Evolutionary conservation across 768 basidiomycete species (phyloP).

Genomic region (Kwoniella europaea): DNA sequence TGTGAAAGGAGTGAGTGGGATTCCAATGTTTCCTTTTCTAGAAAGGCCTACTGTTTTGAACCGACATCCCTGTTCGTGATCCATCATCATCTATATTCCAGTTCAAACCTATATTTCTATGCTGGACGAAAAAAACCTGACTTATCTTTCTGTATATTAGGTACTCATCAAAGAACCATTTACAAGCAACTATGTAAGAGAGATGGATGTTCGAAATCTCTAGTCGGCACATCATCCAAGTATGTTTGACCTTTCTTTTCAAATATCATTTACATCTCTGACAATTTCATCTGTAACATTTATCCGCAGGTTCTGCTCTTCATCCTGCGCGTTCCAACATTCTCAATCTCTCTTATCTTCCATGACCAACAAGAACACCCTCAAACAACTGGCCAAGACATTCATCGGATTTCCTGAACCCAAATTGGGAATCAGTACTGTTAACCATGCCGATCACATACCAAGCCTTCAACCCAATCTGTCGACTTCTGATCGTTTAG

Average conservation of each 20-base stretch:
- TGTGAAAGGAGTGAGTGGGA: constrained; percentile 50
- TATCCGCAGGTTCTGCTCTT: constrained; percentile 40
- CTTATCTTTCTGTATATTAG: constrained; percentile 1
- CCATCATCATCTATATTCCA: not conserved
- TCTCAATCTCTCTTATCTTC: constrained; percentile 28
- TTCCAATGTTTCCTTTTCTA: too few relatives aligned
- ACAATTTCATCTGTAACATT: not conserved
- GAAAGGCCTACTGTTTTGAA: too few relatives aligned
- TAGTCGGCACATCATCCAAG: constrained; percentile 37
- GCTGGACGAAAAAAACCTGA: not conserved
- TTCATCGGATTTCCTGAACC: constrained; percentile 41
- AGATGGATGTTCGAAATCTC: constrained; percentile 34
- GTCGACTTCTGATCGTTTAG: not conserved
- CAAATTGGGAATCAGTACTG: constrained; percentile 16
- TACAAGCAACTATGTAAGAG: constrained; percentile 38
- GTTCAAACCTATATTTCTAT: not conserved
- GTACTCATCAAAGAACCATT: constrained; percentile 34
- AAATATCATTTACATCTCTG: not conserved
- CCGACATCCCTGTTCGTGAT: not conserved
- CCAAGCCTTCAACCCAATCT: not conserved
- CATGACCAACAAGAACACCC: constrained; percentile 37
- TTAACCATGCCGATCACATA: constrained; percentile 17
- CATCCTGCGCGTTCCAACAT: constrained; percentile 39
- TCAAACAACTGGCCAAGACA: constrained; percentile 32
- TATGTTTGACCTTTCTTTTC: constrained; percentile 16